Conservation (phyloP, 2,329 filamentous ascomycete species). For the Thyridium curvatum region DNA sequence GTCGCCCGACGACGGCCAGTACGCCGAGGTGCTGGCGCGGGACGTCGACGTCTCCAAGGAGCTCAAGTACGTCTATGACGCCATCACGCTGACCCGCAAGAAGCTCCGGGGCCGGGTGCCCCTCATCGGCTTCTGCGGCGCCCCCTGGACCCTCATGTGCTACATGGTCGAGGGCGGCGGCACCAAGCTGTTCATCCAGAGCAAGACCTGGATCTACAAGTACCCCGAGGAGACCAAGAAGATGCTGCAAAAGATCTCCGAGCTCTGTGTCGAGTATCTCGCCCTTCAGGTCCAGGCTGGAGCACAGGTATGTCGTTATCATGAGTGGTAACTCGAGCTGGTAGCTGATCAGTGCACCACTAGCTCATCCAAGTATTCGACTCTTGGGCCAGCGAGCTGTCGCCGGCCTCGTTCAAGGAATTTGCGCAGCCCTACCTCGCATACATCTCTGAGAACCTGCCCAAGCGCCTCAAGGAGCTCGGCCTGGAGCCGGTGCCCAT, state of each 20-base stretch:
- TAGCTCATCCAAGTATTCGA: slow-evolving; percentile 94
- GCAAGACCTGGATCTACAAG: slow-evolving; percentile 95
- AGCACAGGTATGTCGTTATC: slow-evolving; percentile 59
- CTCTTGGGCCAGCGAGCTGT: slow-evolving; percentile 94
- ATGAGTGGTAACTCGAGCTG: slow-evolving; percentile 5
- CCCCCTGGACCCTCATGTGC: slow-evolving; percentile 93
- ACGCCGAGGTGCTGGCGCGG: slow-evolving; percentile 66
- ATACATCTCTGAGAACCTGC: slow-evolving; percentile 77
- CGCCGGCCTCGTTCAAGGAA: slow-evolving; percentile 72
- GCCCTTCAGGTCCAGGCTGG: slow-evolving; percentile 89
- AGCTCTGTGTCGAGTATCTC: slow-evolving; percentile 91
- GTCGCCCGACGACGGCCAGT: slow-evolving; percentile 77
- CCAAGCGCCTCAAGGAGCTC: slow-evolving; percentile 65
- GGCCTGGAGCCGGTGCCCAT: slow-evolving; percentile 80
- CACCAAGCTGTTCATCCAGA: slow-evolving; percentile 88
- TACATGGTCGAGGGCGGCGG: slow-evolving; percentile 99
- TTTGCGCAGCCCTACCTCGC: slow-evolving; percentile 84
- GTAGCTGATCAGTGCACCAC: too few species aligned
- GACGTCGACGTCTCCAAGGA: slow-evolving; percentile 79
- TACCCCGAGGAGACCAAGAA: slow-evolving; percentile 75
- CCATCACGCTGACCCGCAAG: slow-evolving; percentile 82
- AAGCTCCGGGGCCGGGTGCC: slow-evolving; percentile 87
- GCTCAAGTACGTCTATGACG: slow-evolving; percentile 91
- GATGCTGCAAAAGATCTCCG: slow-evolving; percentile 83
- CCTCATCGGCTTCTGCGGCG: slow-evolving; percentile 92